Evolutionary conservation across 768 basidiomycete genomes (phyloP).

Genomic region (Leccinum boreale): DNA sequence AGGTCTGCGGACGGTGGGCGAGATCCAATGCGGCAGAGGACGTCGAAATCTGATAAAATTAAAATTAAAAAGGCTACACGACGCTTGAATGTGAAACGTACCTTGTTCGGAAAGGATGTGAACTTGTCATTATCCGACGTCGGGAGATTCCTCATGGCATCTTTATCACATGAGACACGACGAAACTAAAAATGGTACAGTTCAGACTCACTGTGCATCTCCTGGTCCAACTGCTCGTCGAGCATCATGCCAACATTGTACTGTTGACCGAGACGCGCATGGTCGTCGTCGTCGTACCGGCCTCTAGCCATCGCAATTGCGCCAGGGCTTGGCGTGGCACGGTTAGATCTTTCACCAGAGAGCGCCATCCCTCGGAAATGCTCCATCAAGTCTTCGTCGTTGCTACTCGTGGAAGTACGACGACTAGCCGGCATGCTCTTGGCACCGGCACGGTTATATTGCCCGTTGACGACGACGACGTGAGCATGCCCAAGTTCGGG

Average conservation of each 20-base stretch:
- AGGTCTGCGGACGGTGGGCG: constrained; percentile 83
- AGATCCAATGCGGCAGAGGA: constrained; percentile 93
- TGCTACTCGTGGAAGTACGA: constrained; percentile 83
- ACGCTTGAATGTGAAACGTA: constrained; percentile 29
- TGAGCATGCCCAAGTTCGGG: constrained; percentile 56
- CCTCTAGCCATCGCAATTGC: constrained; percentile 50
- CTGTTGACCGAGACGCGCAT: constrained; percentile 53
- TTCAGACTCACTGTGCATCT: constrained; percentile 79
- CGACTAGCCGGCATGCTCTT: constrained; percentile 94
- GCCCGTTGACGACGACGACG: constrained; percentile 40
- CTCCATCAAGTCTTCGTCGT: constrained; percentile 76
- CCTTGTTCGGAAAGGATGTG: constrained; percentile 62
- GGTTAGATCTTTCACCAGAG: constrained; percentile 55
- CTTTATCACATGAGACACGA: constrained; percentile 38
- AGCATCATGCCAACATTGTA: constrained; percentile 89
- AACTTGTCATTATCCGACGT: constrained; percentile 91
- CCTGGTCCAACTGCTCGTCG: constrained; percentile 90
- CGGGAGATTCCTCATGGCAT: constrained; percentile 84
- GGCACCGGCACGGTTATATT: constrained; percentile 70
- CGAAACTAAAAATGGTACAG: constrained; percentile 7
- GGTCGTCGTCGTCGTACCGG: constrained; percentile 58
- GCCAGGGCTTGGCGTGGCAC: constrained; percentile 53
- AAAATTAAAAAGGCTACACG: not conserved
- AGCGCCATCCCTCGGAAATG: constrained; percentile 74
- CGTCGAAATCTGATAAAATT: constrained; percentile 58